A percentile compares a stretch with the other conserved stretches of the same genome.
These are phyloP conservation scores for Cylindrodendrum hubeiense DNA, from an alignment of 2,329 filamentous ascomycete species.

Conservation along the genomic window DNA sequence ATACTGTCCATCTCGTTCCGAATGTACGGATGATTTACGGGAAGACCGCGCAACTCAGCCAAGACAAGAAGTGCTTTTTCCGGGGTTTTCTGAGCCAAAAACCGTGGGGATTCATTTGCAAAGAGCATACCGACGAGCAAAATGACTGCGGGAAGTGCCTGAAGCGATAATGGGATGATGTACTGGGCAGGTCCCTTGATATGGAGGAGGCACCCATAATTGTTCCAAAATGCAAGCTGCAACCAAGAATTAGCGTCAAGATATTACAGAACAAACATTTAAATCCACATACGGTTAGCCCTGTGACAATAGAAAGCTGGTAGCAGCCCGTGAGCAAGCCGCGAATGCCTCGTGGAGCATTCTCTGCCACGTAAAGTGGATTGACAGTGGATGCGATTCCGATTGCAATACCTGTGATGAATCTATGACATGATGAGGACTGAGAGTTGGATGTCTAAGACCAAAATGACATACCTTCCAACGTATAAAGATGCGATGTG, in stretches of 20 bases:
- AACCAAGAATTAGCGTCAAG: neutral
- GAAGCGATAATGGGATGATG: conserved; percentile 69
- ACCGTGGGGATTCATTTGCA: conserved; percentile 74
- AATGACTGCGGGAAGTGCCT: conserved; percentile 71
- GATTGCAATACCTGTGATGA: conserved; percentile 14
- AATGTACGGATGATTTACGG: conserved; percentile 65
- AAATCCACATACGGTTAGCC: conserved; percentile 5
- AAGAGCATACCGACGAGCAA: conserved; percentile 71
- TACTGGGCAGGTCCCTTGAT: conserved; percentile 19
- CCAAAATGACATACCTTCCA: conserved; percentile 3
- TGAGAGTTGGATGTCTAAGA: neutral
- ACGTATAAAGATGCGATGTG: conserved; percentile 16
- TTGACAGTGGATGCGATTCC: conserved; percentile 20
- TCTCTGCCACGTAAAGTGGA: conserved; percentile 17
- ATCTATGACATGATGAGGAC: neutral
- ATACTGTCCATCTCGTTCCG: conserved; percentile 69
- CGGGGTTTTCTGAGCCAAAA: conserved; percentile 72
- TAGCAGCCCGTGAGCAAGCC: conserved; percentile 13
- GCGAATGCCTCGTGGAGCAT: conserved; percentile 14
- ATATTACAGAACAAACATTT: neutral
- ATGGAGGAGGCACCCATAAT: conserved; percentile 23
- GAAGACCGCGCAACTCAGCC: conserved; percentile 66
- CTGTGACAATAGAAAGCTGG: conserved; percentile 15
- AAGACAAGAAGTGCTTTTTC: conserved; percentile 70
- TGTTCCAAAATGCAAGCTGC: conserved; percentile 30